Base-by-base conservation (phyloP, 2,329 filamentous ascomycete species). In the Aplosporella prunicola region DNA sequence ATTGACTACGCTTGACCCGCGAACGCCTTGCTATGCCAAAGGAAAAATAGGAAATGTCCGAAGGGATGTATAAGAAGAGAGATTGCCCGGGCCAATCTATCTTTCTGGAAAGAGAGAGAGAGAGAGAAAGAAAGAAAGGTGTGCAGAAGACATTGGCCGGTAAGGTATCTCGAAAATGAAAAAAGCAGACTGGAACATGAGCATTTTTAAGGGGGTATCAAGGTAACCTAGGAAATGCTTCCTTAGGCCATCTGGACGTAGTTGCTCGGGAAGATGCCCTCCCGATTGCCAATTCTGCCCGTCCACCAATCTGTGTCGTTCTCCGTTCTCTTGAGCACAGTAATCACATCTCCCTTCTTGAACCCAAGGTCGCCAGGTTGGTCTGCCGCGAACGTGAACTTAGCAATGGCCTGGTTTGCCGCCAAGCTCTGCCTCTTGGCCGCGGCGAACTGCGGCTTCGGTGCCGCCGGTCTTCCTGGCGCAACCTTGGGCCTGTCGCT, bases 281-380 rank as follows among this genome's bases (percentile, higher is more conserved):
- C 83, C 49, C 78, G 74, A 47, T 78, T 74, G 20, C 88, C 88
- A 52, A 95, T 79, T 62, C 82, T 80, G 17, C 91, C 91, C 13
- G 89, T 96, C 91, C 89, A 96, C 89, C 89, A 96, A 59, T 96
- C 89, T 40, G 87, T 88, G 41, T 85, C 82, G 50, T 82, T 95
- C 4, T 96, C 85, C 5, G 89, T 96, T 61, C 83, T 82, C 68
- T 98, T 95, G 40, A 93, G 60, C 41, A 98, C 87, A 1, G 87
- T 95, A 47, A 98, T 95, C 40, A 96, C 62, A 20, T 98, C 91
- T 14, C 91, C 91, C 70, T 98, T 98, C 67, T 93, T 94, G 64
- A 98, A 98, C 0, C 81, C 85, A 40, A 96, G 60, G 57, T 98
- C 89, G 4, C 89, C 89, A 0, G 86, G 78, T 60, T 95, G 88